Evolutionary conservation across 2,329 filamentous ascomycete species (phyloP).

Genomic region (Alternaria triticina): DNA sequence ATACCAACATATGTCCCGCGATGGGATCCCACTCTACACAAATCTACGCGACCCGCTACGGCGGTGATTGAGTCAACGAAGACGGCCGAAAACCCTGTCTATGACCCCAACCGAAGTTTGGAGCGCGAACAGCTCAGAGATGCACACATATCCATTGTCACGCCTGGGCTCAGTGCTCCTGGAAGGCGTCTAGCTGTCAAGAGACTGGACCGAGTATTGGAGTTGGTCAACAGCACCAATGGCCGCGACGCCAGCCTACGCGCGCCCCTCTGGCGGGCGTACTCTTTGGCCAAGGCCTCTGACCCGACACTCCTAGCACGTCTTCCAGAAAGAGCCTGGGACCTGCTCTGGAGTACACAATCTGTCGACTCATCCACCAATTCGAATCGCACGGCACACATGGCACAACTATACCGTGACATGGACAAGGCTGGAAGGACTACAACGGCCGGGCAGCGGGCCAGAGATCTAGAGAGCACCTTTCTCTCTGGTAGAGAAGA

Average conservation of each 20-base stretch:
- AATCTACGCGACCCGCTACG: not conserved
- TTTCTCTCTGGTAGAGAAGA: slow-evolving; percentile 35
- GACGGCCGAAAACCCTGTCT: not conserved
- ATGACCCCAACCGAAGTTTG: not conserved
- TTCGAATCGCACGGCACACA: slow-evolving; percentile 19
- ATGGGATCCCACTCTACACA: slow-evolving; percentile 39
- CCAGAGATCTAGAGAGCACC: slow-evolving; percentile 34
- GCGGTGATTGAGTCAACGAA: not conserved
- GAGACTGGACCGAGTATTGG: slow-evolving; percentile 23
- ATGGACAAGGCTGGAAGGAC: slow-evolving; percentile 26
- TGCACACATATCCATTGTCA: slow-evolving; percentile 1
- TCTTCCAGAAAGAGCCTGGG: slow-evolving; percentile 41
- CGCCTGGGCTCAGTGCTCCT: not conserved
- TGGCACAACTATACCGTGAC: slow-evolving; percentile 37
- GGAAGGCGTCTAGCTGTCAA: slow-evolving; percentile 1
- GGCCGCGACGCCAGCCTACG: slow-evolving; percentile 7
- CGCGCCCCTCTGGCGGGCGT: slow-evolving; percentile 40
- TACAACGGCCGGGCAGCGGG: slow-evolving; percentile 27
- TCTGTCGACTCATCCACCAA: slow-evolving; percentile 17
- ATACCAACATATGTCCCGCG: slow-evolving; percentile 28
- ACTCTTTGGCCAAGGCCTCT: slow-evolving; percentile 27
- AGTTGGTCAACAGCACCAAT: slow-evolving; percentile 6
- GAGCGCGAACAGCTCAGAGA: slow-evolving; percentile 19
- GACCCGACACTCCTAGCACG: slow-evolving; percentile 20
- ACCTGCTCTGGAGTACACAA: slow-evolving; percentile 42